Evolutionary conservation across 441 rosid genomes (phyloP), one percentile per base, ranked within the genome.

Genomic region (Adansonia gregorii): DNA sequence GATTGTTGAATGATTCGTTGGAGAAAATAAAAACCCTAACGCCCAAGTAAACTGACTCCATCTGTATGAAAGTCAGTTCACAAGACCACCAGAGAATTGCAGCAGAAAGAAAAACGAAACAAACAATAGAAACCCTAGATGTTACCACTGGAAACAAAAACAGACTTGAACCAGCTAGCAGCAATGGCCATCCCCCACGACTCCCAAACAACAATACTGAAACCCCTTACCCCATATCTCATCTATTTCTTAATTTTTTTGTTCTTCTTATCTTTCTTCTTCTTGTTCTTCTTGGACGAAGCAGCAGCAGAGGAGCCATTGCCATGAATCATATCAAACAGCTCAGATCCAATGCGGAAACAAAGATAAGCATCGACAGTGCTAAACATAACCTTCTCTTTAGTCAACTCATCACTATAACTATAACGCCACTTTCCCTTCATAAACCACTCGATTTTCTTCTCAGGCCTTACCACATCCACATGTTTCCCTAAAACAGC

Each of bases 291-390:
- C 22, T 39, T 39, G 68, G 68, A 35, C 45, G 46, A 8, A 39
- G 12, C 22, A 22, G 6, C 20, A 35, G 22, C 27, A 31, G 67
- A 63, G 67, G 67, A 63, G 31, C 6, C 67, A 12, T 63, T 31
- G 0, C 45, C 67, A 14, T 64, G 48, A 8, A 64, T 64, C 68
- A 64, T 64, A 35, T 39, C 45, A n/a, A 35, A 64, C 22, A 64
- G 48, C 46, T 64, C 5, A 64, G 48, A 64, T 64, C 68, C 68
- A 14, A 64, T 15, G 4, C 46, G 10, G 12, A 35, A 64, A 64
- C 46, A 64, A 39, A 64, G 68, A 39, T 64, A 64, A 7, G 68
- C 48, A 39, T 64, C 68, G 8, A 41, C 45, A n/a, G 68, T 64
- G 19, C 48, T 64, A 64, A 64, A 35, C 68, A 35, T n/a, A 7